phyloP scores from a whole-genome alignment of 805 yeast genomes.

The Sugiyamaella marilandica region DNA sequence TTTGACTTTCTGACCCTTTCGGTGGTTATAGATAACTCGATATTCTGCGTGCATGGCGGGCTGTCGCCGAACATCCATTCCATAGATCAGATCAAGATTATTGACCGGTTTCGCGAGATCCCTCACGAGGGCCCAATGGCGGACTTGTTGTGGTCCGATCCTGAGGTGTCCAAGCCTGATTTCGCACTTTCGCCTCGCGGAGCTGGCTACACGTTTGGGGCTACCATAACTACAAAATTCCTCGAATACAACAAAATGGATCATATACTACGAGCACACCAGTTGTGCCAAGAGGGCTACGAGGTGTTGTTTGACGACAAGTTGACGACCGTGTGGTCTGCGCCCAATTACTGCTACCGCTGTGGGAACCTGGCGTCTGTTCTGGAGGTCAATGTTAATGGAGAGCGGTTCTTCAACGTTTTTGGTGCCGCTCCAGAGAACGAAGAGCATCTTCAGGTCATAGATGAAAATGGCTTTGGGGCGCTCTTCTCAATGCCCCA shows the following conservation, averaged over 20 bases:
- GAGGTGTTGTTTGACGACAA: slow-evolving; percentile 87
- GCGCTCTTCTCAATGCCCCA: slow-evolving; percentile 22
- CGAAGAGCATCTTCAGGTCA: slow-evolving; percentile 44
- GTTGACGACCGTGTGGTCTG: slow-evolving; percentile 96
- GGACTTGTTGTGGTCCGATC: slow-evolving; percentile 97
- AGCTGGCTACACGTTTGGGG: slow-evolving; percentile 96
- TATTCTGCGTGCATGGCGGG: slow-evolving; percentile 97
- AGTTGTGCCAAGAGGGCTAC: slow-evolving; percentile 92
- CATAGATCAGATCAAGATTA: slow-evolving; percentile 81
- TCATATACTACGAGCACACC: slow-evolving; percentile 90
- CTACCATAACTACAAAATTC: slow-evolving; percentile 84
- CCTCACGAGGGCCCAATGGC: slow-evolving; percentile 99
- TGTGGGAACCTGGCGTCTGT: slow-evolving; percentile 98
- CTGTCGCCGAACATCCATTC: slow-evolving; percentile 92
- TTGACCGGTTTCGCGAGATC: slow-evolving; percentile 88
- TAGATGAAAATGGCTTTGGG: slow-evolving; percentile 25
- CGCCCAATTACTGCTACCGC: slow-evolving; percentile 95
- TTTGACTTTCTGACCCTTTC: slow-evolving; percentile 87
- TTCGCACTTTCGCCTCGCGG: slow-evolving; percentile 92
- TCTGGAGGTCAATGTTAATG: slow-evolving; percentile 72
- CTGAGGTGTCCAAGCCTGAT: slow-evolving; percentile 74
- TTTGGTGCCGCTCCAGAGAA: slow-evolving; percentile 97
- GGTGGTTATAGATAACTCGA: slow-evolving; percentile 82
- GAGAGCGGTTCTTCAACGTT: slow-evolving; percentile 74
- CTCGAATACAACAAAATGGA: slow-evolving; percentile 69